A percentile compares a stretch with the other conserved stretches of the same genome.
Evolutionary conservation across 441 rosid genomes (phyloP).

Genomic region (Populus hybrid): DNA sequence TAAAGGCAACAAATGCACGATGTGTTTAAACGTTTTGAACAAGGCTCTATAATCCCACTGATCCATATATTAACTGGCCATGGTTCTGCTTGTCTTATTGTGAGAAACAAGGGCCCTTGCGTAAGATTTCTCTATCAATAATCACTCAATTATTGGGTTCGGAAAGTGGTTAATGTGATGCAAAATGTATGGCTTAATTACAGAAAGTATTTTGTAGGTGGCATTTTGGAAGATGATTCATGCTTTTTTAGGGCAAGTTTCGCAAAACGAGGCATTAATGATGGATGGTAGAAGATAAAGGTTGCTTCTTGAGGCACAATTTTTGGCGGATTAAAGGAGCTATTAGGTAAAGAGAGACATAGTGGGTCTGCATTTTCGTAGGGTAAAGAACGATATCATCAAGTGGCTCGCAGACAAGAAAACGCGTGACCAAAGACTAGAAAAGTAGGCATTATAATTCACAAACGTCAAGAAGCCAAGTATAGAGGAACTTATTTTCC

Average conservation of each 20-base stretch:
- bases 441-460: neutral
- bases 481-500: neutral
- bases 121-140: neutral
- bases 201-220: neutral
- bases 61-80: constrained; percentile 1
- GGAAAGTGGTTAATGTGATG: neutral
- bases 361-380: neutral
- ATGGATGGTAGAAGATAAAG: neutral
- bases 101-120: neutral
- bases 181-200: neutral
- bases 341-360: neutral
- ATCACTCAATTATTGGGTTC: neutral
- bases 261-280: neutral
- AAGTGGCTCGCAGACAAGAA: constrained; percentile 2
- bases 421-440: neutral
- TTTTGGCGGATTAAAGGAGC: neutral
- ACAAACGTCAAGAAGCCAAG: neutral
- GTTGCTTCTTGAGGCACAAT: too few relatives aligned
- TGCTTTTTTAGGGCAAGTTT: neutral
- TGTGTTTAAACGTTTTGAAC: neutral
- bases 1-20: neutral
- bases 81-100: constrained; percentile 21
- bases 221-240: neutral
- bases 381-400: neutral
- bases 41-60: constrained; percentile 6